These are phyloP conservation scores for Trichophaea hybrida DNA, from an alignment of 2,329 filamentous ascomycete genomes.

Conservation along the genomic window DNA sequence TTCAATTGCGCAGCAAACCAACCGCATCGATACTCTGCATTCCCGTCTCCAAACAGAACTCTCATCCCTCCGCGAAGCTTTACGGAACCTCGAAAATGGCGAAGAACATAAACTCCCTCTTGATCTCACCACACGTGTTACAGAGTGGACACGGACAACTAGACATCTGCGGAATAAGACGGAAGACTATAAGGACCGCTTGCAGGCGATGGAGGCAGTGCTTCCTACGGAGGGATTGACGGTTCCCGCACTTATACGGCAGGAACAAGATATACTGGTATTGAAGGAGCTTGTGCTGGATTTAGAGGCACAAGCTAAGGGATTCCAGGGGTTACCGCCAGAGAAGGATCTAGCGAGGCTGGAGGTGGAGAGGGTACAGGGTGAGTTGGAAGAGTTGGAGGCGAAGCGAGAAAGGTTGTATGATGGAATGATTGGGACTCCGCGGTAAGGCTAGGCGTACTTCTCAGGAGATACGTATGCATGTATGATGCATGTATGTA, in stretches of 20 bases:
- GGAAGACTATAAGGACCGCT: constrained; percentile 48
- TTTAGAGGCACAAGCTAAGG: constrained; percentile 47
- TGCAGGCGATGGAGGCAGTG: constrained; percentile 28
- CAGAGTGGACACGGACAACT: constrained; percentile 55
- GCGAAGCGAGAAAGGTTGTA: constrained; percentile 58
- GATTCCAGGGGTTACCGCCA: constrained; percentile 58
- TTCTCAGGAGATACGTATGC: no score
- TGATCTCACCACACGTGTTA: constrained; percentile 53
- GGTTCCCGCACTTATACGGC: constrained; percentile 43
- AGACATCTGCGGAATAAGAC: constrained; percentile 53
- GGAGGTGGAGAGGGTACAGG: constrained; percentile 54
- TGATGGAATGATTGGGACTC: constrained; percentile 52
- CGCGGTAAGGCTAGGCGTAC: constrained; percentile 25
- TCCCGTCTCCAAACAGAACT: constrained; percentile 11
- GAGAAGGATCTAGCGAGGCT: constrained; percentile 52
- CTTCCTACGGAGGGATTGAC: constrained; percentile 31
- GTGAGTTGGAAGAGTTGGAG: constrained; percentile 47
- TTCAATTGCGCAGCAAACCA: constrained; percentile 14
- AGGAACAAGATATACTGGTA: constrained; percentile 45
- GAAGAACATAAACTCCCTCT: constrained; percentile 41
- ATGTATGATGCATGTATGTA: no score
- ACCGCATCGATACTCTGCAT: constrained; percentile 29
- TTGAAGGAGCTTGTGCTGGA: constrained; percentile 45
- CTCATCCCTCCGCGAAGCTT: background rate
- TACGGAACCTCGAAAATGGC: constrained; percentile 12